Evolutionary conservation across 1,284 basidiomycete genomes (phyloP), one percentile per base, ranked within the genome.

Genomic region (Pisolithus thermaeus): DNA sequence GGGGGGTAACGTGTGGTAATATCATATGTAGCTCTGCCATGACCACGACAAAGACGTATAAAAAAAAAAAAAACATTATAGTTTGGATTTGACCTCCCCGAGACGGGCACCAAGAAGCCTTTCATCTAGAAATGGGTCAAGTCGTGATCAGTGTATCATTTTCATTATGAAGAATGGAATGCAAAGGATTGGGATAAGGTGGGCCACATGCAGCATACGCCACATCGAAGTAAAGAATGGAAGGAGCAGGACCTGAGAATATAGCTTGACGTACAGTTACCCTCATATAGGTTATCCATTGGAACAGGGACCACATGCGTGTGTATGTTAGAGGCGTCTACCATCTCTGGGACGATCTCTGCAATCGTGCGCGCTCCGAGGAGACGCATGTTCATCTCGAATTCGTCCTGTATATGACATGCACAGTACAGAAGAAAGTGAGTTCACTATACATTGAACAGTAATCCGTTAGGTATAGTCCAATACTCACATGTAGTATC

Each of bases 341-440:
- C 90, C 94, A 97, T 94, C 43, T 83, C 80, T 0, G 89, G 89
- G 0, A 83, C 81, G 50, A 97, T 73, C 51, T 96, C 90, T 46
- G 78, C 77, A 49, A 97, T 68, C 0, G 79, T 87, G 1, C 79
- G 81, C 0, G 92, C 92, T 6, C 94, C 94, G 25, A 97, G 71
- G 6, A 96, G 74, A 20, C 92, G 83, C 80, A 96, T 80, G 70
- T 90, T 92, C 88, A 93, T 96, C 73, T 92, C 90, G 61, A 97
- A 92, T 69, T 97, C 93, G 59, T 94, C 91, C 88, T 95, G 54
- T 46, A 46, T 30, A 37, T 28, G 23, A 25, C 35, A 4, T 16
- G 18, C 38, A 63, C 7, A 63, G 42, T 18, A 18, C 28, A 20
- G 12, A 18, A 22, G 30, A 45, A 53, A 28, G 39, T 35, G 27